Conservation (phyloP, 2,329 filamentous ascomycete genomes). For the Ophiocordyceps robertsii region DNA sequence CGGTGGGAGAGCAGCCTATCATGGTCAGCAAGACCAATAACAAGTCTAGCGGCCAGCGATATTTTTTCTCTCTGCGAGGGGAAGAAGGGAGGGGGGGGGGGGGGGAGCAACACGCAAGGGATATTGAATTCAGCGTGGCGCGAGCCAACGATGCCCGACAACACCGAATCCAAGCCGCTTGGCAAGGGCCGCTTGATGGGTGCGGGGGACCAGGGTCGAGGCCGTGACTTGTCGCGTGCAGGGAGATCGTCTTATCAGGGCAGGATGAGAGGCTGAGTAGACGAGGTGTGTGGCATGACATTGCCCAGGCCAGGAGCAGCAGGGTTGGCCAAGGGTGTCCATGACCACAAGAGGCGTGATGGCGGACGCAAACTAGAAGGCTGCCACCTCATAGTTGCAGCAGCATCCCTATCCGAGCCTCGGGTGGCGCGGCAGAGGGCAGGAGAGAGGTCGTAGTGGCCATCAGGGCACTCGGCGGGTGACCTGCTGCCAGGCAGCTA, state of each 20-base stretch:
- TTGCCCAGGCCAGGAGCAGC: no score
- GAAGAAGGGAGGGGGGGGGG: background rate
- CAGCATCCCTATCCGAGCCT: background rate
- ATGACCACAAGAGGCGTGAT: no score
- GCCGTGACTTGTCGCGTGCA: background rate
- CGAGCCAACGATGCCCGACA: background rate
- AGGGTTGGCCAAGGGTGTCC: no score
- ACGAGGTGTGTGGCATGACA: no score
- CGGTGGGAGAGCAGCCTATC: conserved; percentile 45
- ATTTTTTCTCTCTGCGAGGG: background rate
- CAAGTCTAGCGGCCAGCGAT: background rate
- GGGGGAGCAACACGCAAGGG: background rate
- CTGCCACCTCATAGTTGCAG: background rate
- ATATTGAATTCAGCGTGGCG: background rate
- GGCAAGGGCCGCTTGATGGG: background rate
- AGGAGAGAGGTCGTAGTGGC: background rate
- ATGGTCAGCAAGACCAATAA: background rate
- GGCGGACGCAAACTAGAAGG: no score
- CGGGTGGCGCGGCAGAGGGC: conserved; percentile 23
- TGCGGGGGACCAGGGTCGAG: background rate
- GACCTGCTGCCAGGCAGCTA: background rate
- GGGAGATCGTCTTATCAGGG: background rate
- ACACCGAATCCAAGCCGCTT: background rate
- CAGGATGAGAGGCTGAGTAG: background rate
- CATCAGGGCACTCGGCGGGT: background rate